Percentiles rank a stretch among this genome's conserved stretches.
Evolutionary conservation across 257 asterid genomes (phyloP).

Genomic region (Solanum peruvianum): DNA sequence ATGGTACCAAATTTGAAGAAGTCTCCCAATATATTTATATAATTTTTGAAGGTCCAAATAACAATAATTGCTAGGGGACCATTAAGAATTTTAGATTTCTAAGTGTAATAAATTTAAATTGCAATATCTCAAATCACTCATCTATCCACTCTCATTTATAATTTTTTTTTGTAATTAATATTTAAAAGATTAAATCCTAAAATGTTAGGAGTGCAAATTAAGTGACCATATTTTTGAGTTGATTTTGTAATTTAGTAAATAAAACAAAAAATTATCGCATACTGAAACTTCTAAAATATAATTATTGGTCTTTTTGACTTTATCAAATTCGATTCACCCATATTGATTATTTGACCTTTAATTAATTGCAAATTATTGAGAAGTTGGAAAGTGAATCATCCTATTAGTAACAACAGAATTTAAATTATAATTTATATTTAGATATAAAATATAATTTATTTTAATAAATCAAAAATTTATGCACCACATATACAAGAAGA

Average conservation of each 20-base stretch:
- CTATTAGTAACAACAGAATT: background rate
- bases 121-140: background rate
- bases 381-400: background rate
- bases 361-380: background rate
- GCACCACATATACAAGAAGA: background rate
- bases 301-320: background rate
- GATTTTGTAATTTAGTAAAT: background rate
- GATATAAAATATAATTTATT: background rate
- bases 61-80: background rate
- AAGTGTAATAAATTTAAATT: background rate
- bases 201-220: background rate
- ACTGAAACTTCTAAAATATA: background rate
- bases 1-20: background rate
- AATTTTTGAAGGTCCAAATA: background rate
- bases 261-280: background rate
- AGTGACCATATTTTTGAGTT: background rate
- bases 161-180: background rate
- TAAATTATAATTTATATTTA: background rate
- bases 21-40: background rate
- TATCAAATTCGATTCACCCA: background rate
- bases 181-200: background rate
- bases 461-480: background rate
- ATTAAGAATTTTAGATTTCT: background rate
- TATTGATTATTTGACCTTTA: background rate
- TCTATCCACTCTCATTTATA: background rate